Evolutionary conservation across 2,329 filamentous ascomycete genomes (phyloP), one percentile per base, ranked within the genome.

Genomic region (Aureobasidium pullulans): DNA sequence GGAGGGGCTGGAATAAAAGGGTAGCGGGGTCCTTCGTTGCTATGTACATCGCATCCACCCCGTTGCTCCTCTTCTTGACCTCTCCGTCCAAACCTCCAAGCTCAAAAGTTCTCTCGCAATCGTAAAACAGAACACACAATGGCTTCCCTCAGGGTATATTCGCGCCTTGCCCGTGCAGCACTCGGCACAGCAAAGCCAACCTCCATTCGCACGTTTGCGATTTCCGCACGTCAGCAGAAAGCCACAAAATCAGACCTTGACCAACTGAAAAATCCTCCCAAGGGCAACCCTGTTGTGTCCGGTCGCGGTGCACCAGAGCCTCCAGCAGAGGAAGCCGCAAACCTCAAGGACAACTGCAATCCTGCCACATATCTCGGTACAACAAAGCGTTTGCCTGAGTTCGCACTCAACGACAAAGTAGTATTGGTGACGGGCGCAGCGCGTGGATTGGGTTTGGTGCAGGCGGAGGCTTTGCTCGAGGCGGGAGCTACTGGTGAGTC

Each of bases 381-480:
- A 2, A 70, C 70, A 11, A 70, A 71, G 61, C 66, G 71, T 36
- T 74, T 92, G 53, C 85, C 87, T 46, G 90, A 94, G 69, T 94
- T 94, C 77, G 86, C 81, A 67, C 80, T 95, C 63, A 79, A 82
- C 63, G 82, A 84, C 73, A 90, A 85, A 72, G 80, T 88, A 1
- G 82, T 90, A 48, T 71, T 88, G 32, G 84, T 91, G 3, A 88
- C 87, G 1, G 88, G 88, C 16, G 88, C 82, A 58, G 88, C 83
- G 2, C 80, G 84, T 61, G 89, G 89, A 0, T 78, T 92, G 9
- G 88, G 88, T n/a, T 73, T 93, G 19, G 83, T 85, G 6, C 82
- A 91, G 66, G 83, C 87, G 1, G 87, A 92, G 66, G 87, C 85
- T 1, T 74, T 92, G 13, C 76, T 89, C 11, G 87, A 92, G 71